These are phyloP conservation scores for Dioszegia crocea DNA, from an alignment of 768 basidiomycete genomes.

Conservation along the genomic window DNA sequence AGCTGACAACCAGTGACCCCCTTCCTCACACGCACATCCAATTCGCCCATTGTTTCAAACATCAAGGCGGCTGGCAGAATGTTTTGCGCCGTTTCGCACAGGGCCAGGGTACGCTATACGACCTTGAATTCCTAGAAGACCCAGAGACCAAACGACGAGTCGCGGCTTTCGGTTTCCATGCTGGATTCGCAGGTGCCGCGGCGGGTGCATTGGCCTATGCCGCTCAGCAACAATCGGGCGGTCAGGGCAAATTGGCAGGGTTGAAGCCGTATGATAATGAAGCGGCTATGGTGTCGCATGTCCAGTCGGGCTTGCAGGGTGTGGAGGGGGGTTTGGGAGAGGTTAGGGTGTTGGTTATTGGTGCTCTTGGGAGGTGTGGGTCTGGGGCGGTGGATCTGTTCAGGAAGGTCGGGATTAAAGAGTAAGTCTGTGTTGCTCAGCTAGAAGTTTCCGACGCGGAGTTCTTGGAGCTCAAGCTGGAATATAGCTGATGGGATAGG, in stretches of 20 bases:
- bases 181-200: conserved; percentile 92
- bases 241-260: conserved; percentile 58
- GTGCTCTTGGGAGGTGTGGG: conserved; percentile 91
- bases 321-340: conserved; percentile 53
- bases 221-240: conserved; percentile 57
- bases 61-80: conserved; percentile 84
- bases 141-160: conserved; percentile 71
- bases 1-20: conserved; percentile 54
- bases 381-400: conserved; percentile 93
- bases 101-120: conserved; percentile 80
- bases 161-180: conserved; percentile 96
- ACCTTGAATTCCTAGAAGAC: conserved; percentile 91
- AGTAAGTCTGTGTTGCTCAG: conserved; percentile 59
- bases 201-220: conserved; percentile 75
- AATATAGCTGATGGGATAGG: conserved; percentile 52
- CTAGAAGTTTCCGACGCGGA: not conserved
- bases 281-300: conserved; percentile 69
- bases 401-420: conserved; percentile 86
- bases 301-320: conserved; percentile 61
- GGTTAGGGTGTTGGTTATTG: conserved; percentile 86
- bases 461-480: too few species aligned
- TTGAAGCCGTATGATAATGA: conserved; percentile 83
- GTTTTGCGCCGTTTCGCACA: conserved; percentile 78
- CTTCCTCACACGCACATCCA: conserved; percentile 93
- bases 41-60: conserved; percentile 97